Evolutionary conservation across 345 rosid species (phyloP), one percentile per base, ranked within the genome.

Genomic region (Citrus inodora): DNA sequence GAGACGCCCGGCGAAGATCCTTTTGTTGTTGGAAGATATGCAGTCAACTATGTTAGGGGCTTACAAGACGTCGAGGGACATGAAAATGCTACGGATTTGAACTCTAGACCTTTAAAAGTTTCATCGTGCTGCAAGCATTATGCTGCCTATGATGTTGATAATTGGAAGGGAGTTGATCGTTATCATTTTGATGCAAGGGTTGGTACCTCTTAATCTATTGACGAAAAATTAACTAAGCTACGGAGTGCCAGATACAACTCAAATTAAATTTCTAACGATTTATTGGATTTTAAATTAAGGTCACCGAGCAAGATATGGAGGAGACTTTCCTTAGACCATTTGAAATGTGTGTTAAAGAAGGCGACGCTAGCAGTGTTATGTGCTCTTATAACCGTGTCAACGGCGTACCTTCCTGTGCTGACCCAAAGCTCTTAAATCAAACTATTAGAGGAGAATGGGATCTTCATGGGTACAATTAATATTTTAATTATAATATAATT

Each of bases 1-100:
- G 91, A 88, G 70, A 88, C 91, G 0, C 88, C 89, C 0, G 88
- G 89, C 10, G 89, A 88, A 66, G 91, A 88, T 78, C 91, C 89
- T 1, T 80, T 66, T 2, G 59, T 77, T 0, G 91, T 81, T 21
- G 88, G 88, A 1, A 78, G 14, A 21, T 87, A 87, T 16, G 89
- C 85, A 2, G 70, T 76, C 8, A 80, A 78, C 22, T 88, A 83
- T 14, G 89, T 85, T 6, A 79, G 87, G 17, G 91, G 91, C 3
- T 60, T 88, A 21, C 91, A 88, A 38, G 91, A 86, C 70, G 86
- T 85, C 0, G 83, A 74, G 38, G 89, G 86, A 56, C 67, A 78
- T 7, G 77, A 77, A 30, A 64, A 61, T n/a, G 2, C 14, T 0
- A 19, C 22, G 0, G 81, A 84, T 72, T 61, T 63, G 24, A 82